Conservation (phyloP, 2,329 filamentous ascomycete species). For the Paradendryphiella salina region DNA sequence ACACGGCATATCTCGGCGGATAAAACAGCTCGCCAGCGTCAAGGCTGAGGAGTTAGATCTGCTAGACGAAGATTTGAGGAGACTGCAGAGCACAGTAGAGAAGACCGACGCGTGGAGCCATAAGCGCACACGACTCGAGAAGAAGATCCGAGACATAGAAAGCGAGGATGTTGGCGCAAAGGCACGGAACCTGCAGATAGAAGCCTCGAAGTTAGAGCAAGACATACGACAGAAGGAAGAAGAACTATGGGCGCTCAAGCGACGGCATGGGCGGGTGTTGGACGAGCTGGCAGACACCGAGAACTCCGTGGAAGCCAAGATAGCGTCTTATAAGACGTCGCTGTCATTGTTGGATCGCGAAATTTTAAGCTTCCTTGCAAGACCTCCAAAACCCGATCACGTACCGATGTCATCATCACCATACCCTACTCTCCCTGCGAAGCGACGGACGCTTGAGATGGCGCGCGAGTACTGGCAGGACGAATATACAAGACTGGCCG, state of each 20-base stretch:
- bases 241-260: slow-evolving; percentile 63
- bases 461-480: slow-evolving; percentile 71
- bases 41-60: slow-evolving; percentile 70
- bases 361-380: slow-evolving; percentile 61
- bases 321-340: slow-evolving; percentile 71
- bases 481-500: slow-evolving; percentile 61
- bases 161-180: slow-evolving; percentile 61
- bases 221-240: slow-evolving; percentile 70
- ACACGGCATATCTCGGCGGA: slow-evolving; percentile 65
- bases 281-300: slow-evolving; percentile 64
- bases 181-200: slow-evolving; percentile 54
- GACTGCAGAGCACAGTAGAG: slow-evolving; percentile 61
- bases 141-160: slow-evolving; percentile 61
- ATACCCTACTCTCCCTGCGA: slow-evolving; percentile 64
- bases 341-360: slow-evolving; percentile 67
- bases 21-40: slow-evolving; percentile 65
- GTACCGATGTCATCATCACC: slow-evolving; percentile 43
- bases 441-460: slow-evolving; percentile 70
- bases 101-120: slow-evolving; percentile 62
- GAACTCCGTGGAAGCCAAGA: slow-evolving; percentile 69
- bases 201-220: slow-evolving; percentile 58
- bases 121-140: slow-evolving; percentile 59
- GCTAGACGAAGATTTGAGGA: slow-evolving; percentile 60
- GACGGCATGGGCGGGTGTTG: slow-evolving; percentile 61
- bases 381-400: slow-evolving; percentile 53